Evolutionary conservation across 2,329 filamentous ascomycete genomes (phyloP).

Genomic region (Diaporthe citrichinensis): DNA sequence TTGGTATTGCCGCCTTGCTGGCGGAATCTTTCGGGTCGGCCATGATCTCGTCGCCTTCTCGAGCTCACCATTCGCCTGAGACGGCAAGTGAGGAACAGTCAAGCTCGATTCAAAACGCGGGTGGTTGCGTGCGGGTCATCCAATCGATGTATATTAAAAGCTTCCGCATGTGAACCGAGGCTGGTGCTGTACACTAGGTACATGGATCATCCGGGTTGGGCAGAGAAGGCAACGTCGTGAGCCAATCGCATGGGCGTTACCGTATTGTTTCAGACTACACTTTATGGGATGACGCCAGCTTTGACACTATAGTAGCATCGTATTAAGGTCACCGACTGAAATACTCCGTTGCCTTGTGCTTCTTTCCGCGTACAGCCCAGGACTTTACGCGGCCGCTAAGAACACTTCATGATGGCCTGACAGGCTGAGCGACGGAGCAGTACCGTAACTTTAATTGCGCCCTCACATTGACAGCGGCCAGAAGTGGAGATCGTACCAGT

Average conservation of each 20-base stretch:
- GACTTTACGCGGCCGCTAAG: background rate
- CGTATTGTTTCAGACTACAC: background rate
- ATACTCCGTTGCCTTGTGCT: background rate
- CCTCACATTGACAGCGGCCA: background rate
- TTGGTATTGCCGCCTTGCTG: slow-evolving; percentile 27
- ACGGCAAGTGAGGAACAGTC: too few species aligned
- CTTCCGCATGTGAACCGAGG: slow-evolving; percentile 28
- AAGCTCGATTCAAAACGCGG: background rate
- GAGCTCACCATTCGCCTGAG: background rate
- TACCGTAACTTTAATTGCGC: background rate
- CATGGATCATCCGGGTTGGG: slow-evolving; percentile 7
- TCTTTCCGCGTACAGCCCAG: background rate
- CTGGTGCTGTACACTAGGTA: background rate
- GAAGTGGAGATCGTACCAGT: background rate
- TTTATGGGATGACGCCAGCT: slow-evolving; percentile 12
- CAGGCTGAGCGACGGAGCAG: background rate
- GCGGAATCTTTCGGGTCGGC: slow-evolving; percentile 3
- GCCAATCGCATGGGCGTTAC: slow-evolving; percentile 6
- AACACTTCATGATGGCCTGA: background rate
- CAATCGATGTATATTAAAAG: slow-evolving; percentile 1
- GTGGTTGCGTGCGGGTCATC: background rate
- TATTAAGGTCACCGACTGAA: background rate
- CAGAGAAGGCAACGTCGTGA: background rate
- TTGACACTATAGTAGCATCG: slow-evolving; percentile 9
- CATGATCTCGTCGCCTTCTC: background rate